Evolutionary conservation across 768 basidiomycete genomes (phyloP).

Genomic region (Hydnomerulius pinastri): DNA sequence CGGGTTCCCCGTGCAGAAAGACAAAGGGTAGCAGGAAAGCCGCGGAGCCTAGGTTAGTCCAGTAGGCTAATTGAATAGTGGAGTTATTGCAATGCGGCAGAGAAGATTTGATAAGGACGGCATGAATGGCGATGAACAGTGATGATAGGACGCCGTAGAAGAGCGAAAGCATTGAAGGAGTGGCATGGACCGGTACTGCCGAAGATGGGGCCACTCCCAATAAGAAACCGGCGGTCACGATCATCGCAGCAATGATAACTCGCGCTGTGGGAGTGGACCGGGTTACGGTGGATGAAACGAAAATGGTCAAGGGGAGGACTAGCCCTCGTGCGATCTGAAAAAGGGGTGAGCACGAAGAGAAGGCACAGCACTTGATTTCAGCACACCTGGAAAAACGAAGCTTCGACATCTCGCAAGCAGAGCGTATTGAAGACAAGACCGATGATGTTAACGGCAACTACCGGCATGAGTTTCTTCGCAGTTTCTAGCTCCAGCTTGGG

Average conservation of each 20-base stretch:
- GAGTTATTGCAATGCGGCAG: slow-evolving; percentile 69
- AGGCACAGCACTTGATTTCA: background rate
- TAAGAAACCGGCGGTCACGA: slow-evolving; percentile 78
- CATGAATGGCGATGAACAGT: slow-evolving; percentile 73
- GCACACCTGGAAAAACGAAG: slow-evolving; percentile 75
- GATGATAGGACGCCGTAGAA: slow-evolving; percentile 73
- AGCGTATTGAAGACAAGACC: slow-evolving; percentile 80
- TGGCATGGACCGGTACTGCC: slow-evolving; percentile 39
- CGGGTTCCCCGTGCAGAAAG: slow-evolving; percentile 55
- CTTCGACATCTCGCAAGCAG: slow-evolving; percentile 76
- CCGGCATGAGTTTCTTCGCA: slow-evolving; percentile 60
- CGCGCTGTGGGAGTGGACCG: slow-evolving; percentile 51
- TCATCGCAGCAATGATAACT: slow-evolving; percentile 57
- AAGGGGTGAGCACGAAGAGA: background rate
- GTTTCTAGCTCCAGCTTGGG: slow-evolving; percentile 53
- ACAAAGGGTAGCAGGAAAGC: slow-evolving; percentile 65
- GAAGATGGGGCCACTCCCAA: slow-evolving; percentile 67
- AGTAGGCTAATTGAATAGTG: slow-evolving; percentile 75
- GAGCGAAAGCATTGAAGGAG: slow-evolving; percentile 59
- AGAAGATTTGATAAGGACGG: slow-evolving; percentile 73
- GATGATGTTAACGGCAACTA: slow-evolving; percentile 68
- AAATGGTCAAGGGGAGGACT: slow-evolving; percentile 79
- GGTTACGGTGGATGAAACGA: slow-evolving; percentile 64
- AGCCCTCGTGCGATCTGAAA: slow-evolving; percentile 80
- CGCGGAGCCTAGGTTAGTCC: slow-evolving; percentile 75